These are phyloP conservation scores for Cladosporium sp. DNA, from an alignment of 2,329 filamentous ascomycete species.

Conservation along the genomic window DNA sequence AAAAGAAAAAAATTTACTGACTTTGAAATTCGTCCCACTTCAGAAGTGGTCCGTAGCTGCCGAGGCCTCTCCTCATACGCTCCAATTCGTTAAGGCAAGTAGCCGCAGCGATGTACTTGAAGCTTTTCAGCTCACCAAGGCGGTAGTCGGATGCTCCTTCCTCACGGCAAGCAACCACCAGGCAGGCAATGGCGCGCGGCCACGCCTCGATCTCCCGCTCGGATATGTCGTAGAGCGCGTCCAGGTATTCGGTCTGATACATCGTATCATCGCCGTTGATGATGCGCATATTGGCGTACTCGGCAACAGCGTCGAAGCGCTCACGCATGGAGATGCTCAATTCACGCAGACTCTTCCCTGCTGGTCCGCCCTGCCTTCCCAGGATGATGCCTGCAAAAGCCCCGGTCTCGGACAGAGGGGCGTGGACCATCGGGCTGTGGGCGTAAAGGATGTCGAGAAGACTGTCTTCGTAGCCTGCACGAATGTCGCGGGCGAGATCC, in stretches of 20 bases:
- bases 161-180: constrained; percentile 40
- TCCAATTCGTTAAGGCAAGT: constrained; percentile 49
- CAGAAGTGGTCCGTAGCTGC: not conserved
- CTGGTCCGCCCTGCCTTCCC: constrained; percentile 40
- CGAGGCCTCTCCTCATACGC: constrained; percentile 17
- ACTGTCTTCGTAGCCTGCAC: constrained; percentile 51
- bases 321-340: constrained; percentile 35
- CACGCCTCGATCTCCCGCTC: constrained; percentile 40
- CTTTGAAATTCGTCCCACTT: no score
- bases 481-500: constrained; percentile 37
- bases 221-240: constrained; percentile 23
- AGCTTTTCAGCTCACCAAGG: constrained; percentile 43
- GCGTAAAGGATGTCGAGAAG: constrained; percentile 46
- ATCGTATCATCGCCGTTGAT: constrained; percentile 35
- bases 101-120: constrained; percentile 50
- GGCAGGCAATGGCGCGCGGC: constrained; percentile 48
- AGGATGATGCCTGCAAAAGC: constrained; percentile 57
- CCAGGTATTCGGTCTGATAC: constrained; percentile 19
- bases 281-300: constrained; percentile 42
- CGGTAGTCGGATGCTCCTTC: constrained; percentile 28
- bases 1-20: no score
- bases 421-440: constrained; percentile 38
- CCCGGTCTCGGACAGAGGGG: constrained; percentile 48
- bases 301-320: constrained; percentile 39
- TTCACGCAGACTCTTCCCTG: constrained; percentile 32